These are phyloP conservation scores for Sugiyamaella smithiae DNA, from an alignment of 805 yeast genomes.

Conservation along the genomic window DNA sequence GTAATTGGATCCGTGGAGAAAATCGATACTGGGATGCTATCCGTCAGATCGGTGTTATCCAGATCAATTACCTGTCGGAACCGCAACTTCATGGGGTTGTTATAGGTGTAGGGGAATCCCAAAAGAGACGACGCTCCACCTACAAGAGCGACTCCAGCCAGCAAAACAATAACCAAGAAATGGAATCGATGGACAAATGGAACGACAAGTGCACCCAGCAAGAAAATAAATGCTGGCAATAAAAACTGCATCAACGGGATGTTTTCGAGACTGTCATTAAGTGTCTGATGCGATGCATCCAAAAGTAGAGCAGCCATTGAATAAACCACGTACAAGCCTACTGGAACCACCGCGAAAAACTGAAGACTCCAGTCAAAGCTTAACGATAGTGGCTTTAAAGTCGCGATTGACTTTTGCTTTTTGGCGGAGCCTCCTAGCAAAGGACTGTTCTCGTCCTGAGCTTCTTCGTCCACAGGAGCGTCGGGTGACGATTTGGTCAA, in stretches of 20 bases:
- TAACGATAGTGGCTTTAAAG: slow-evolving; percentile 9
- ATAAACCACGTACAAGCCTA: slow-evolving; percentile 53
- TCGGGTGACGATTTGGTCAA: slow-evolving; percentile 15
- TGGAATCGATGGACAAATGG: slow-evolving; percentile 72
- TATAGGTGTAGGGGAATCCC: slow-evolving; percentile 55
- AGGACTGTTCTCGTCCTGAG: slow-evolving; percentile 7
- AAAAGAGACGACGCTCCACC: slow-evolving; percentile 35
- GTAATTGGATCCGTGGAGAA: slow-evolving; percentile 52
- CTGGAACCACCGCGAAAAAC: slow-evolving; percentile 64
- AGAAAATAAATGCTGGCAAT: background rate
- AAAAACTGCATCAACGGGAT: slow-evolving; percentile 35
- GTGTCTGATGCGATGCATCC: slow-evolving; percentile 66
- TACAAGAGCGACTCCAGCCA: slow-evolving; percentile 42
- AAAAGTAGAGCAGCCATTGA: slow-evolving; percentile 54
- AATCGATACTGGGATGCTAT: slow-evolving; percentile 41
- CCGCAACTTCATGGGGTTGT: slow-evolving; percentile 68
- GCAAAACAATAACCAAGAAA: slow-evolving; percentile 43
- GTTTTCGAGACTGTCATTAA: slow-evolving; percentile 58
- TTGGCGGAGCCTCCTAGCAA: slow-evolving; percentile 1
- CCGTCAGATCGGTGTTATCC: slow-evolving; percentile 27
- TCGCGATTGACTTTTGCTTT: slow-evolving; percentile 10
- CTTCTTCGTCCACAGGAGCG: slow-evolving; percentile 8
- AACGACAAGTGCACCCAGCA: slow-evolving; percentile 43
- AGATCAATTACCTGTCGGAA: slow-evolving; percentile 63
- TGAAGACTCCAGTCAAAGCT: slow-evolving; percentile 81